Conservation (phyloP, 352 stramenopile genomes). For the Pythium sukuiense region DNA sequence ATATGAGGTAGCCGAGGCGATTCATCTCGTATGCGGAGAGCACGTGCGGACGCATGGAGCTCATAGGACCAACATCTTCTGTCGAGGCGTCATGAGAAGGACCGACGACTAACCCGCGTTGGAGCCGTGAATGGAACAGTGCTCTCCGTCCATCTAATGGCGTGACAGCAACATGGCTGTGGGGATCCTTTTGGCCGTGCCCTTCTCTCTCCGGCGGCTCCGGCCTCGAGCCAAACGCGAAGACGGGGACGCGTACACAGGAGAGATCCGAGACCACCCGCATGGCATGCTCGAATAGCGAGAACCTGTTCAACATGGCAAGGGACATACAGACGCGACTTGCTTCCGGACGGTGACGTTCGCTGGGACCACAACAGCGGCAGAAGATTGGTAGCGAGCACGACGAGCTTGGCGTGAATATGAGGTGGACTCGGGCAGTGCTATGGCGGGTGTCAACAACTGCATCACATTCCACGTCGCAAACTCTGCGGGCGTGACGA, state of each 20-base stretch:
- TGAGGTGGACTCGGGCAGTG: conserved; percentile 23
- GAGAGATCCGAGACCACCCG: not conserved
- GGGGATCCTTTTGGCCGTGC: not conserved
- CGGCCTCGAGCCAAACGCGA: not conserved
- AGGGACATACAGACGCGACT: not conserved
- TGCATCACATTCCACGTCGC: conserved; percentile 18
- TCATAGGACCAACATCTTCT: not conserved
- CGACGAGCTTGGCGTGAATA: conserved; percentile 33
- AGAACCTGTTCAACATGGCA: not conserved
- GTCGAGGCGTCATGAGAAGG: not conserved
- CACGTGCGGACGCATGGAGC: not conserved
- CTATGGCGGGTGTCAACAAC: conserved; percentile 26
- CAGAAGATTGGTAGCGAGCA: conserved; percentile 32
- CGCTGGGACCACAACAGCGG: conserved; percentile 17
- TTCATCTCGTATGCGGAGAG: not conserved
- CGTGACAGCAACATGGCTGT: not conserved
- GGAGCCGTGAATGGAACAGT: not conserved
- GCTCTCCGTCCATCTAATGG: not conserved
- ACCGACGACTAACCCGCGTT: not conserved
- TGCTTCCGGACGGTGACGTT: not conserved
- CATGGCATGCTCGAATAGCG: not conserved
- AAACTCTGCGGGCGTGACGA: conserved; percentile 34
- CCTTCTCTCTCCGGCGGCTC: too few species aligned
- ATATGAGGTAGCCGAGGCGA: not conserved
- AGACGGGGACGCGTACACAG: not conserved